Percentiles rank a stretch among this genome's conserved stretches.
Conservation (phyloP, 2,329 filamentous ascomycete species). For the Sclerotinia glacialis region DNA sequence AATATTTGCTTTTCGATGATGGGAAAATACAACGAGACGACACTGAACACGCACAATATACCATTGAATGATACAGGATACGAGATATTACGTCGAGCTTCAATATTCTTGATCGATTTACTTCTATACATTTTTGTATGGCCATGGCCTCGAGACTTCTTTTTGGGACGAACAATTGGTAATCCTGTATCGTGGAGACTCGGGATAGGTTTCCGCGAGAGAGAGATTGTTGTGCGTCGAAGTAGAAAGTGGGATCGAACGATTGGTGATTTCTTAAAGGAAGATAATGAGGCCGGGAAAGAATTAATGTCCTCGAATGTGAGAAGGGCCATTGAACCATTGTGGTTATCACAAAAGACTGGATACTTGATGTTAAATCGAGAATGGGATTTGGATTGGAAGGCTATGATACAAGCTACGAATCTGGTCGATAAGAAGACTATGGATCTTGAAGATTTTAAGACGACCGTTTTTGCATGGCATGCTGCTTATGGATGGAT, state of each 20-base stretch:
- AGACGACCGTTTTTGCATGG: constrained; percentile 66
- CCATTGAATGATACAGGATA: constrained; percentile 55
- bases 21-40: constrained; percentile 54
- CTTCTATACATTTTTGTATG: constrained; percentile 64
- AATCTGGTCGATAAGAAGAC: constrained; percentile 63
- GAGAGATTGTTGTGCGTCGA: constrained; percentile 78
- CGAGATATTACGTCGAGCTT: constrained; percentile 51
- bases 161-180: constrained; percentile 54
- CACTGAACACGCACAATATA: constrained; percentile 57
- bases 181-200: constrained; percentile 72
- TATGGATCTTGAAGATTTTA: constrained; percentile 62
- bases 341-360: constrained; percentile 71
- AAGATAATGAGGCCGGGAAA: constrained; percentile 49
- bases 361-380: constrained; percentile 83
- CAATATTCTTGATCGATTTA: constrained; percentile 73
- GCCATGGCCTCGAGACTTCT: constrained; percentile 72
- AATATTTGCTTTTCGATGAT: constrained; percentile 37
- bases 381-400: constrained; percentile 86
- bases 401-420: constrained; percentile 72
- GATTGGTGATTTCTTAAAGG: constrained; percentile 42
- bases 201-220: constrained; percentile 69
- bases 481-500: constrained; percentile 69
- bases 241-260: constrained; percentile 69
- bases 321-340: constrained; percentile 64
- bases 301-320: constrained; percentile 62